Evolutionary conservation across 2,329 filamentous ascomycete genomes (phyloP), one percentile per base, ranked within the genome.

Genomic region (Parascedosporium putredinis): DNA sequence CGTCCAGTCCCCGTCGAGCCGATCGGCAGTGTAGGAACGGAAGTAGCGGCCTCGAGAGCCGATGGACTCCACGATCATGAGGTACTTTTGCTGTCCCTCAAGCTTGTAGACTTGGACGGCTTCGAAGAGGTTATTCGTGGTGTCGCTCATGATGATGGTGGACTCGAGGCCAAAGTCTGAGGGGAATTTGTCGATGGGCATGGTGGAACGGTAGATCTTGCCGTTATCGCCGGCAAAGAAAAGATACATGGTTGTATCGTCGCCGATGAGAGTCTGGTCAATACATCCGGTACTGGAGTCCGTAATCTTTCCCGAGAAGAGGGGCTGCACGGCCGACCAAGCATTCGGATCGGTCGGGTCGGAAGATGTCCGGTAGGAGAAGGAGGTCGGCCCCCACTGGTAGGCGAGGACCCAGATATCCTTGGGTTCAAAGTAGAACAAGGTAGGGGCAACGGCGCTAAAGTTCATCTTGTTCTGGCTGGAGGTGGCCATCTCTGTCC

Each of bases 151-250:
- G 52, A 83, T 57, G 0, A 73, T 62, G 2, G 69, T 71, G 1
- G 67, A 73, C 0, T 67, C 50, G 0, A 68, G 65, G 52, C 80
- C 79, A 58, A 85, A 83, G 60, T 61, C 72, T 33, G 74, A 71
- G 0, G 81, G 81, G 69, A 84, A 84, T 53, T 76, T 73, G 44
- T 62, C 71, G 22, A 83, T 75, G 33, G 81, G 70, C 77, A 83
- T 84, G 59, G 71, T 75, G 48, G 79, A 60, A 1, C 81, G 72
- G 65, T 84, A 84, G 58, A 85, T 80, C 43, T 73, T 74, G 60
- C 81, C 81, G 54, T 84, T 82, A 63, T 85, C 81, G 6, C 79
- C 81, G 0, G 72, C 70, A 56, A 84, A 84, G 73, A 84, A 85
- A 4, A 85, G 67, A 56, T 83, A 83, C 77, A 83, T 83, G 63